Conservation (phyloP, 805 yeast species). For the Kuraishia ogatae region DNA sequence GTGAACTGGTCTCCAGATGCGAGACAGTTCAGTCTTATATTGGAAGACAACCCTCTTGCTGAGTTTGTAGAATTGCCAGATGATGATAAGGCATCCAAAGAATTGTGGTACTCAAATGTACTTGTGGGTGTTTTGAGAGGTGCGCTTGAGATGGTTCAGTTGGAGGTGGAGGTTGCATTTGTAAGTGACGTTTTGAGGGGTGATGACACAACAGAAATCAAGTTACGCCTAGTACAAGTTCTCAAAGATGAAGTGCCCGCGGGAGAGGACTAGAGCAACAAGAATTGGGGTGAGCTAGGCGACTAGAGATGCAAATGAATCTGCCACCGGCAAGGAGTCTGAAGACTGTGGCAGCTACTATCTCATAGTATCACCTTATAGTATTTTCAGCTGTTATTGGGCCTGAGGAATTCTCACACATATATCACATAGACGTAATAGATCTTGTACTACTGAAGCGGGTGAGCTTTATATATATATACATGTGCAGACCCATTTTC, state of each 20-base stretch:
- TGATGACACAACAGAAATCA: constrained; percentile 70
- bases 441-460: no score
- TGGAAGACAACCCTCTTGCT: constrained; percentile 83
- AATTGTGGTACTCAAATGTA: constrained; percentile 89
- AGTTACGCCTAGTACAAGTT: constrained; percentile 59
- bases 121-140: constrained; percentile 87
- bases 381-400: no score
- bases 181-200: constrained; percentile 79
- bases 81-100: constrained; percentile 58
- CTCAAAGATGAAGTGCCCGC: constrained; percentile 94
- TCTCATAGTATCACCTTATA: no score
- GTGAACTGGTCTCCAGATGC: constrained; percentile 72
- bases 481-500: no score
- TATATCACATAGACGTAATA: no score
- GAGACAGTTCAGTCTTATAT: constrained; percentile 61
- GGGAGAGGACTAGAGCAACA: constrained; percentile 66
- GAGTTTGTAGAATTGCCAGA: constrained; percentile 93
- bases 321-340: no score
- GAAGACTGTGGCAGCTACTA: no score
- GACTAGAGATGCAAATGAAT: no score
- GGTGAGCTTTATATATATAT: no score
- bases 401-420: no score
- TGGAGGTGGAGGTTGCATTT: constrained; percentile 79
- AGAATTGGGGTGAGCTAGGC: no score
- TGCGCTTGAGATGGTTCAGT: constrained; percentile 90